Percentiles rank a stretch among this genome's conserved stretches.
phyloP scores from a whole-genome alignment of 306 rosid genomes.

The Vachellia collinsii region DNA sequence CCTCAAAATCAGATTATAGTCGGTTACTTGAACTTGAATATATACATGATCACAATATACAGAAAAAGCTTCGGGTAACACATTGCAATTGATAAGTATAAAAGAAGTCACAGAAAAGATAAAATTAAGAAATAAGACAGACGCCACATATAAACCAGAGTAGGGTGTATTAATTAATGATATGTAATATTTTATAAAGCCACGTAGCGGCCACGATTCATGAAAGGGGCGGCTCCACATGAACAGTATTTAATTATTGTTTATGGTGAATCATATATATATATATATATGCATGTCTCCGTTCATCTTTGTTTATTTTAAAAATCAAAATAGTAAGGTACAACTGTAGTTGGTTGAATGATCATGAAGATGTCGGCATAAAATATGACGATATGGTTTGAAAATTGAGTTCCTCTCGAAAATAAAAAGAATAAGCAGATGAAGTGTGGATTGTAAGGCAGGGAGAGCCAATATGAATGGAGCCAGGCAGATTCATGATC shows the following conservation, averaged over 20 bases:
- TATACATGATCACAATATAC: too few species aligned
- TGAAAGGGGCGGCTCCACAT: neutral
- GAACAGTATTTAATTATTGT: neutral
- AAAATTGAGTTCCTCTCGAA: neutral
- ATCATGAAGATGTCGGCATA: neutral
- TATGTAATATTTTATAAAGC: neutral
- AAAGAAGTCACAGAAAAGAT: too few species aligned
- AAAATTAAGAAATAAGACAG: too few species aligned
- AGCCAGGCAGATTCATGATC: neutral
- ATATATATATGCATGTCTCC: neutral
- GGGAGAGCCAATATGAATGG: neutral
- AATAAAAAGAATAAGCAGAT: neutral
- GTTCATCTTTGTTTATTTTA: neutral
- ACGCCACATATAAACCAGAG: too few species aligned
- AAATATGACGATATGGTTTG: neutral
- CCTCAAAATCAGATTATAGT: too few species aligned
- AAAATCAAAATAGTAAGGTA: neutral
- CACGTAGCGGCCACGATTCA: neutral
- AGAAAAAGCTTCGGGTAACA: too few species aligned
- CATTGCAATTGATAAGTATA: too few species aligned
- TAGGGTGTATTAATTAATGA: neutral
- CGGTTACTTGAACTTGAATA: too few species aligned
- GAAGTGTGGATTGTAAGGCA: neutral
- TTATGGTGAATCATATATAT: neutral
- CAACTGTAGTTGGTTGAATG: neutral